Evolutionary conservation across 495 filamentous ascomycete species (phyloP).

Genomic region (Aspergillus leporis): DNA sequence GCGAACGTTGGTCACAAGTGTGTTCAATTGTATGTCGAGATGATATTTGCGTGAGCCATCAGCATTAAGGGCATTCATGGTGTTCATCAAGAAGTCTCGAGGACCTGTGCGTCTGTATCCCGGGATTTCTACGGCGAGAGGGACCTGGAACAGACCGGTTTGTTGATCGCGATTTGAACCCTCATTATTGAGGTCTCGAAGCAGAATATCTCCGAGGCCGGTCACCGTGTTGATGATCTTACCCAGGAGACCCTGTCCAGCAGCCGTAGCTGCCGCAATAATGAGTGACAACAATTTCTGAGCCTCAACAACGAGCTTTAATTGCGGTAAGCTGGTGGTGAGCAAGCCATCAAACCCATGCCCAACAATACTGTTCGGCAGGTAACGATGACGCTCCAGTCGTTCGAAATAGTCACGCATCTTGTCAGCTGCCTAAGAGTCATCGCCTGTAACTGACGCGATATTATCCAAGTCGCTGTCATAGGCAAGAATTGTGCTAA

Average conservation of each 20-base stretch:
- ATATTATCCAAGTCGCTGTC: conserved; percentile 47
- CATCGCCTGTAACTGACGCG: conserved; percentile 39
- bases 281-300: conserved; percentile 51
- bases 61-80: conserved; percentile 47
- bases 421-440: conserved; percentile 35
- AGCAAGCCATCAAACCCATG: conserved; percentile 63
- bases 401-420: conserved; percentile 42
- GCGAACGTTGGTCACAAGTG: conserved; percentile 58
- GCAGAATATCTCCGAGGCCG: conserved; percentile 43
- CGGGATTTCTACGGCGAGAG: conserved; percentile 43
- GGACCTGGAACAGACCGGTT: conserved; percentile 50
- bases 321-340: conserved; percentile 47
- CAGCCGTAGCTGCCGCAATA: conserved; percentile 49
- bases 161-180: conserved; percentile 34
- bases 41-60: conserved; percentile 58
- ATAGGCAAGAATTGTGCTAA: conserved; percentile 34
- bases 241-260: conserved; percentile 35
- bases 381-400: conserved; percentile 57
- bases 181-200: conserved; percentile 53
- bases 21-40: conserved; percentile 59
- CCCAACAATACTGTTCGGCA: conserved; percentile 38
- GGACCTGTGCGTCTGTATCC: conserved; percentile 50
- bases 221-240: conserved; percentile 39
- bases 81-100: conserved; percentile 53
- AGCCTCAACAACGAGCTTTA: conserved; percentile 50